These are phyloP conservation scores for Solanum sejunctum DNA, from an alignment of 257 asterid species.

Conservation along the genomic window DNA sequence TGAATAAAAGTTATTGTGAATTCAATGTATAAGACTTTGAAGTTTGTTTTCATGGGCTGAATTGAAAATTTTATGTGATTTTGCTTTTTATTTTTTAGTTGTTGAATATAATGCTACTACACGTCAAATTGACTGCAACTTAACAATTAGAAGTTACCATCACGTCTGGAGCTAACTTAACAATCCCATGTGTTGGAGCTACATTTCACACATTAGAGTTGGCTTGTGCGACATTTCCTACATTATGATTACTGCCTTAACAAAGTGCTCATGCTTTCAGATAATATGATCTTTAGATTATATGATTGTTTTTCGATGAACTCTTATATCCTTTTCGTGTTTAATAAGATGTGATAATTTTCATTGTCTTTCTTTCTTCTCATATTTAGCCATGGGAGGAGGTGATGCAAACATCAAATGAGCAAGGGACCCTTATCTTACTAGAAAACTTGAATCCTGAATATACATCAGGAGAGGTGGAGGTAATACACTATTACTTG, in stretches of 20 bases:
- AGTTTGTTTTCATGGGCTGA: neutral
- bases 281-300: neutral
- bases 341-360: neutral
- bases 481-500: slow-evolving; percentile 28
- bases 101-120: neutral
- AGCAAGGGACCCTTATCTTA: slow-evolving; percentile 43
- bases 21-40: neutral
- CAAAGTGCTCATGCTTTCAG: neutral
- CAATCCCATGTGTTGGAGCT: neutral
- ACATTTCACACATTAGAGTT: neutral
- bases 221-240: neutral
- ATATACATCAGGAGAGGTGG: slow-evolving; percentile 75
- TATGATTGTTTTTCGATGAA: neutral
- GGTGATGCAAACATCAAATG: slow-evolving; percentile 41
- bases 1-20: neutral
- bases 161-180: neutral
- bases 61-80: neutral
- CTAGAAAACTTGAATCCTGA: slow-evolving; percentile 66
- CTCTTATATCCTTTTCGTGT: neutral
- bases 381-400: slow-evolving; percentile 56
- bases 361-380: neutral
- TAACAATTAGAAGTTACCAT: neutral
- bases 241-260: neutral
- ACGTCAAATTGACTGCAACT: neutral
- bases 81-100: neutral